These are phyloP conservation scores for Barnettozyma populi DNA, from an alignment of 805 yeast genomes.

Conservation along the genomic window DNA sequence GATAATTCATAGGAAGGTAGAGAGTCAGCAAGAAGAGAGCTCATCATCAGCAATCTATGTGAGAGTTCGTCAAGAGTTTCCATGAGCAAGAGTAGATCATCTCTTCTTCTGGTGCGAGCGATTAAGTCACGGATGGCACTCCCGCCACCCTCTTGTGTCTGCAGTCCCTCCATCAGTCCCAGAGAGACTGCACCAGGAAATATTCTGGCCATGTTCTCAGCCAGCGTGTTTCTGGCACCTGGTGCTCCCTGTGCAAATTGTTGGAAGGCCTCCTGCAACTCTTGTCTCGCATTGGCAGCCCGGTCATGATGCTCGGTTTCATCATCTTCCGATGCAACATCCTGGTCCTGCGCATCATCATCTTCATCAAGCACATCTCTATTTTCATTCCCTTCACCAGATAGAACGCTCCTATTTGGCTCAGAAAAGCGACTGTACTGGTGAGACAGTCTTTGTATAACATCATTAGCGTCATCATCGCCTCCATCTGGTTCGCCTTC, in stretches of 20 bases:
- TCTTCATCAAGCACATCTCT: conserved; percentile 24
- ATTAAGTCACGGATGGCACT: conserved; percentile 23
- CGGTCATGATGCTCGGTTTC: conserved; percentile 18
- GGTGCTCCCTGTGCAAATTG: conserved; percentile 18
- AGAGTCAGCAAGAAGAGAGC: conserved; percentile 55
- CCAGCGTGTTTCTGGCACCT: conserved; percentile 15
- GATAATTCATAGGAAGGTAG: conserved; percentile 58
- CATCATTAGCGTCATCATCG: conserved; percentile 26
- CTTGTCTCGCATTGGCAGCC: conserved; percentile 22
- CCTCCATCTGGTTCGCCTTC: conserved; percentile 10
- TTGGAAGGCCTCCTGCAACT: conserved; percentile 6
- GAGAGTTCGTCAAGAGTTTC: conserved; percentile 64
- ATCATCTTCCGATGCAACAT: conserved; percentile 19
- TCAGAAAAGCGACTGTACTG: conserved; percentile 33
- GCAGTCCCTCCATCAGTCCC: conserved; percentile 27
- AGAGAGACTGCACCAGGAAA: conserved; percentile 34
- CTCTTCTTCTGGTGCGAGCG: conserved; percentile 22
- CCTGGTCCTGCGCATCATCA: conserved; percentile 23
- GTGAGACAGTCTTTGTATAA: conserved; percentile 36
- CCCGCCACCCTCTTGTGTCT: conserved; percentile 7
- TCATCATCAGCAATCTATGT: conserved; percentile 64
- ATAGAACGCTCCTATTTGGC: conserved; percentile 13
- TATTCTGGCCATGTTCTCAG: conserved; percentile 28
- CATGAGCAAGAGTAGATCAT: conserved; percentile 54
- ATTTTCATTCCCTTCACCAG: conserved; percentile 22